Evolutionary conservation across 2,329 filamentous ascomycete genomes (phyloP), one percentile per base, ranked within the genome.

Genomic region (Diaporthe vaccinii): DNA sequence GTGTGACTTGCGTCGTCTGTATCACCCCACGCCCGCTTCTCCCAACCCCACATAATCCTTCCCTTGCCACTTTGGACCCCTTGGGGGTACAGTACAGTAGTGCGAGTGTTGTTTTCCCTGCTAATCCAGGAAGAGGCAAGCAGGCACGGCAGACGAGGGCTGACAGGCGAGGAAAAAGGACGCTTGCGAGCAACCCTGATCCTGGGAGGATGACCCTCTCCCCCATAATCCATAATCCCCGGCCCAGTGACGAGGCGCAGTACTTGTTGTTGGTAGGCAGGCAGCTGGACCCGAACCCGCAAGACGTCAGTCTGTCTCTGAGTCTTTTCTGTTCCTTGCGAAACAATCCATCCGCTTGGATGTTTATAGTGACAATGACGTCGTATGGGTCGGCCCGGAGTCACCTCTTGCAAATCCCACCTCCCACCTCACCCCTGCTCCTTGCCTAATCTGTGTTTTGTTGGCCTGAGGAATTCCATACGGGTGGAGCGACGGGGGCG

Each of bases 101-200:
- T 25, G 62, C 22, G 31, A 34, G 1, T 8, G 22, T 55, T 5
- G 2, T 34, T 22, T 36, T 14, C 17, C 41, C 44, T 25, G 46
- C 62, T 69, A 69, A 10, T 20, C 41, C 41, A 53, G 49, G 34
- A 55, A 53, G 46, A 39, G 46, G 8, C 22, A 68, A 51, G 46
- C 14, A 36, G 46, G 31, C 12, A 53, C 46, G 65, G 46, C 65
- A 53, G 46, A 53, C 65, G 31, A 53, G 31, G 65, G 9, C 22
- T 69, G 65, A 69, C 65, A 55, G 49, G 65, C 46, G n/a, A n/a
- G n/a, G n/a, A 28, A 55, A 6, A 28, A 14, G 22, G 34, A 55
- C 65, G 65, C 65, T 69, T 69, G 65, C 22, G 31, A 69, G 49
- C n/a, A 69, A 55, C 65, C 65, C 65, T 69, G 65, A 69, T 69